Evolutionary conservation across 495 filamentous ascomycete genomes (phyloP).

Genomic region (Aspergillus saccharolyticus): DNA sequence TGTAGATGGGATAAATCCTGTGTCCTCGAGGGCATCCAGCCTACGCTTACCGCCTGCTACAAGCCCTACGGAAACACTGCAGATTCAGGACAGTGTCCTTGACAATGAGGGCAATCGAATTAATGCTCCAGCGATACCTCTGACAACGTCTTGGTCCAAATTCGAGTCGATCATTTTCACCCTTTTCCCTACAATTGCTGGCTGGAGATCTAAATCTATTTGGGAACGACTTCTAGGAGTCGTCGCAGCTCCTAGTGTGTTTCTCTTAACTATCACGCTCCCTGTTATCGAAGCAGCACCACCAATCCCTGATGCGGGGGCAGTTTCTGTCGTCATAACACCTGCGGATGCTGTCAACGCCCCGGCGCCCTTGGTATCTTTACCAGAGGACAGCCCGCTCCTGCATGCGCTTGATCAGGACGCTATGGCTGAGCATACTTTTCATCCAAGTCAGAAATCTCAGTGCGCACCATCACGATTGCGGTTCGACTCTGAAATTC

Average conservation of each 20-base stretch:
- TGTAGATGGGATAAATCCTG: slow-evolving; percentile 38
- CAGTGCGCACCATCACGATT: slow-evolving; percentile 17
- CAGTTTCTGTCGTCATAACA: slow-evolving; percentile 38
- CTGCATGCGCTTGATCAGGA: slow-evolving; percentile 19
- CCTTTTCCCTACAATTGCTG: slow-evolving; percentile 81
- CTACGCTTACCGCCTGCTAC: slow-evolving; percentile 47
- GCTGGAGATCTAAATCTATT: slow-evolving; percentile 68
- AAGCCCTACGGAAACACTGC: slow-evolving; percentile 44
- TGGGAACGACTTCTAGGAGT: slow-evolving; percentile 75
- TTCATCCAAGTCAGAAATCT: slow-evolving; percentile 18
- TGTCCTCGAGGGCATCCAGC: slow-evolving; percentile 47
- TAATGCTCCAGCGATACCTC: slow-evolving; percentile 49
- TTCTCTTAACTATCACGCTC: slow-evolving; percentile 85
- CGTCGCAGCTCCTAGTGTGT: slow-evolving; percentile 80
- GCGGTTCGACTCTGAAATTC: slow-evolving; percentile 42
- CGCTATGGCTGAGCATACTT: slow-evolving; percentile 7
- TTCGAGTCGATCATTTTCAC: slow-evolving; percentile 63
- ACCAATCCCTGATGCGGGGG: slow-evolving; percentile 38
- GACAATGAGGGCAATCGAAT: slow-evolving; percentile 12
- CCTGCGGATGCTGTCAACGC: slow-evolving; percentile 22
- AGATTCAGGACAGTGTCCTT: slow-evolving; percentile 27
- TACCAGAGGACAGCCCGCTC: slow-evolving; percentile 44
- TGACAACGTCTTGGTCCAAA: slow-evolving; percentile 69
- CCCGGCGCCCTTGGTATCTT: slow-evolving; percentile 28
- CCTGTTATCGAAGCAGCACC: slow-evolving; percentile 74